Evolutionary conservation across 139 green algal species (phyloP).

Genomic region (Picochlorum sp.): DNA sequence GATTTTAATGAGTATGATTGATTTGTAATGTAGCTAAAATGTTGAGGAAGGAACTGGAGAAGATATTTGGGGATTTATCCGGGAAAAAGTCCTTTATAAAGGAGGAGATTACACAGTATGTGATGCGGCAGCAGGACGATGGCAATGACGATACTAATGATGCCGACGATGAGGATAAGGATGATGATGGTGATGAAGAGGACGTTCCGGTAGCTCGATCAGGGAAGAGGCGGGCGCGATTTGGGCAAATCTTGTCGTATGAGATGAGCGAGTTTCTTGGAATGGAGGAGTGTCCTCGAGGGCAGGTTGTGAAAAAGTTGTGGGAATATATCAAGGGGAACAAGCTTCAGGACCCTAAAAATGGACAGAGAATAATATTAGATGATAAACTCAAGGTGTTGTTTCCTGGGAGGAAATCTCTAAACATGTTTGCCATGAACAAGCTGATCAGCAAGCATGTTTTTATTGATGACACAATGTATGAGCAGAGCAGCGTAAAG

Average conservation of each 20-base stretch:
- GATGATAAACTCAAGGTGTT: conserved; percentile 59
- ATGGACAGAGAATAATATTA: conserved; percentile 38
- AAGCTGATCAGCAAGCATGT: conserved; percentile 61
- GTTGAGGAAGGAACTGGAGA: conserved; percentile 57
- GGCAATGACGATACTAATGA: conserved; percentile 17
- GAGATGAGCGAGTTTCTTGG: conserved; percentile 49
- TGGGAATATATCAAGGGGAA: conserved; percentile 79
- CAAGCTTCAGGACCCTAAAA: conserved; percentile 63
- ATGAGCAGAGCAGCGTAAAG: conserved; percentile 12
- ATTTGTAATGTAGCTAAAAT: conserved; percentile 38
- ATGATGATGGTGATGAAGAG: background rate
- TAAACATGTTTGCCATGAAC: conserved; percentile 76
- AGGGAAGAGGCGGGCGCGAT: conserved; percentile 1
- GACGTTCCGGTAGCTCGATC: background rate
- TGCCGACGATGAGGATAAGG: conserved; percentile 14
- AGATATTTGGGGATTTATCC: conserved; percentile 44
- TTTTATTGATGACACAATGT: conserved; percentile 15
- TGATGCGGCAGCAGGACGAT: conserved; percentile 5
- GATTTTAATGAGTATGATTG: background rate
- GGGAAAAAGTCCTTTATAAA: conserved; percentile 44
- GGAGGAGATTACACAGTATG: background rate
- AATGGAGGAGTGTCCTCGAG: conserved; percentile 33
- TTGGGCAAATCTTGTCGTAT: conserved; percentile 32
- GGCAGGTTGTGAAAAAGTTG: conserved; percentile 63
- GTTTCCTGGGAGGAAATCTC: conserved; percentile 35